Conservation (phyloP, 441 rosid species). For the Bocquillonia castaneifolia region DNA sequence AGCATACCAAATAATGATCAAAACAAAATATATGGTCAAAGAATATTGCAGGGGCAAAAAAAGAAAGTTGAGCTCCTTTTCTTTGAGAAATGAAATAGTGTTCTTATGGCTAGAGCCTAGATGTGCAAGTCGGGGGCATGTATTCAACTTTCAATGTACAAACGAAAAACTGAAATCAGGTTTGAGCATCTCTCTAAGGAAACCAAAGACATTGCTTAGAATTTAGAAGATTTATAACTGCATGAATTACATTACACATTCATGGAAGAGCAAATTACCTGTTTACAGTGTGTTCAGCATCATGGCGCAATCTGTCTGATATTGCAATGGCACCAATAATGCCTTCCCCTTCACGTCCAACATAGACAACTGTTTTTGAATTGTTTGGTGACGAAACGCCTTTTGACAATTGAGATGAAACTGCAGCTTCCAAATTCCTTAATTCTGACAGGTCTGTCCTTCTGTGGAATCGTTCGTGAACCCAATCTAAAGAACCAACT, state of each 20-base stretch:
- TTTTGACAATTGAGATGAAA: constrained; percentile 38
- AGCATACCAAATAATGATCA: background rate
- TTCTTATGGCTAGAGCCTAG: background rate
- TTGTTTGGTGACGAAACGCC: constrained; percentile 38
- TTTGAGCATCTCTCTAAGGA: background rate
- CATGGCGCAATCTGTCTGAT: constrained; percentile 69
- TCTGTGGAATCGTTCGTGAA: constrained; percentile 56
- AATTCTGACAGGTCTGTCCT: constrained; percentile 41
- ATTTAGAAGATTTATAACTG: background rate
- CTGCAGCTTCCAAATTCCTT: constrained; percentile 41
- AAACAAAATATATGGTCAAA: background rate
- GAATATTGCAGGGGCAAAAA: too few species aligned
- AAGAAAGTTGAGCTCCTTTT: background rate
- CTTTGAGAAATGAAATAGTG: constrained; percentile 1
- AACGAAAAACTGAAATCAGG: background rate
- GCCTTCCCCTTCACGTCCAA: constrained; percentile 86
- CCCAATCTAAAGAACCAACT: constrained; percentile 84
- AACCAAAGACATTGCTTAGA: background rate
- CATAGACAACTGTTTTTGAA: constrained; percentile 77
- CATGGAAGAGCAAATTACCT: constrained; percentile 40
- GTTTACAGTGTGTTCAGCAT: constrained; percentile 67
- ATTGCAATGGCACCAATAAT: constrained; percentile 82
- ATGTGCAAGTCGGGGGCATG: constrained; percentile 1
- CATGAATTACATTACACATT: background rate
- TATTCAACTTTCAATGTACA: background rate